phyloP scores from a whole-genome alignment of 1,284 basidiomycete genomes.

The Fomitopsis betulina region DNA sequence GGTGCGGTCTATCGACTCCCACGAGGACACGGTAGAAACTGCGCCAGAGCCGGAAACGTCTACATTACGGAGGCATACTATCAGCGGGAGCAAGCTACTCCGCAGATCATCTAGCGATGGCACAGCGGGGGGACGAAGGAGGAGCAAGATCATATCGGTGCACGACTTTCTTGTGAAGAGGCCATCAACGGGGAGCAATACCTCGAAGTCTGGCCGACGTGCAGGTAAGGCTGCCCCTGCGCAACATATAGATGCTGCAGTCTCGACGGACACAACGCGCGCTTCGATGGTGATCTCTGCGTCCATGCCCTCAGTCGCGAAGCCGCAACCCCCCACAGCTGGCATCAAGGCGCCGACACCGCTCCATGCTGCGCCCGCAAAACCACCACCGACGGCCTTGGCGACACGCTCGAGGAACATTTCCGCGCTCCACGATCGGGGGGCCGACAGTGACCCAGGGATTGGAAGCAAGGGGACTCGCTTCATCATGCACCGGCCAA shows the following conservation, averaged over 20 bases:
- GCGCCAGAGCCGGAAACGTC: conserved; percentile 12
- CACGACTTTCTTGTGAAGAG: conserved; percentile 3
- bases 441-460: conserved; percentile 2
- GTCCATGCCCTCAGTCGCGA: neutral
- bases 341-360: no score
- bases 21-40: conserved; percentile 7
- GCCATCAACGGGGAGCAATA: conserved; percentile 1
- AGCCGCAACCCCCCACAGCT: neutral
- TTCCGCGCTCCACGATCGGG: neutral
- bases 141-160: conserved; percentile 7
- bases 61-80: neutral
- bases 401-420: neutral
- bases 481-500: conserved; percentile 13
- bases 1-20: conserved; percentile 7
- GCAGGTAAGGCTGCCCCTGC: neutral
- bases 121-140: conserved; percentile 10
- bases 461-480: conserved; percentile 10
- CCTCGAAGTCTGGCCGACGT: neutral
- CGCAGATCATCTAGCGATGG: conserved; percentile 14
- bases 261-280: neutral
- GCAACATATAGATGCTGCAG: neutral
- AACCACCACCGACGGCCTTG: neutral
- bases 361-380: neutral
- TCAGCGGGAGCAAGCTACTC: conserved; percentile 6
- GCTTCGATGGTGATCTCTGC: neutral